phyloP scores from a whole-genome alignment of 768 basidiomycete genomes.

The Mycena filopes region DNA sequence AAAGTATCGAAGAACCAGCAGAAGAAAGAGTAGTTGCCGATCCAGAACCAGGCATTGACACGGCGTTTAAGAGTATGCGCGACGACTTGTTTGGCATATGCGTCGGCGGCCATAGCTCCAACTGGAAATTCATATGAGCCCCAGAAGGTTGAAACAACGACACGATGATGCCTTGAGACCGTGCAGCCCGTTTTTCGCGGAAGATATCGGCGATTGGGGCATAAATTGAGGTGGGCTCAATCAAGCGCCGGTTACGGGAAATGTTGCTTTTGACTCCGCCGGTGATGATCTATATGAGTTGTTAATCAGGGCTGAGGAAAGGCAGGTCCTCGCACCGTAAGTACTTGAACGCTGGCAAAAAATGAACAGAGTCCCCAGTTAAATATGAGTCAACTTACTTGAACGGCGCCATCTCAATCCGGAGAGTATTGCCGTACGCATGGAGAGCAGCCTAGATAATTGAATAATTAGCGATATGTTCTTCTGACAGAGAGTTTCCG shows the following conservation, averaged over 20 bases:
- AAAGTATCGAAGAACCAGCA: slow-evolving; percentile 37
- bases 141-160: not conserved
- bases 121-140: slow-evolving; percentile 11
- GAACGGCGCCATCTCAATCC: slow-evolving; percentile 48
- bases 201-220: slow-evolving; percentile 34
- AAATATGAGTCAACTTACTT: slow-evolving; percentile 24
- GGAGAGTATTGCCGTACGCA: slow-evolving; percentile 43
- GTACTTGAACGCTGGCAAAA: slow-evolving; percentile 10
- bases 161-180: slow-evolving; percentile 26
- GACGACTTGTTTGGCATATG: slow-evolving; percentile 33
- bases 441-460: slow-evolving; percentile 40
- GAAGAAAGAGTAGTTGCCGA: slow-evolving; percentile 23
- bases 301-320: not conserved
- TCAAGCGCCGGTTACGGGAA: slow-evolving; percentile 4
- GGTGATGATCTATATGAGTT: slow-evolving; percentile 29
- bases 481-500: too few relatives aligned
- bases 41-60: slow-evolving; percentile 35
- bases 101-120: slow-evolving; percentile 30
- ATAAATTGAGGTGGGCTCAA: slow-evolving; percentile 35
- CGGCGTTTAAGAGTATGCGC: slow-evolving; percentile 28
- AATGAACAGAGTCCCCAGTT: not conserved
- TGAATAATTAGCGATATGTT: too few relatives aligned
- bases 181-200: slow-evolving; percentile 14
- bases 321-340: slow-evolving; percentile 1
- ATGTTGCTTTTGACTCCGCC: slow-evolving; percentile 36